Conservation (phyloP, 331 rosid genomes). For the Pyrus hybrid region DNA sequence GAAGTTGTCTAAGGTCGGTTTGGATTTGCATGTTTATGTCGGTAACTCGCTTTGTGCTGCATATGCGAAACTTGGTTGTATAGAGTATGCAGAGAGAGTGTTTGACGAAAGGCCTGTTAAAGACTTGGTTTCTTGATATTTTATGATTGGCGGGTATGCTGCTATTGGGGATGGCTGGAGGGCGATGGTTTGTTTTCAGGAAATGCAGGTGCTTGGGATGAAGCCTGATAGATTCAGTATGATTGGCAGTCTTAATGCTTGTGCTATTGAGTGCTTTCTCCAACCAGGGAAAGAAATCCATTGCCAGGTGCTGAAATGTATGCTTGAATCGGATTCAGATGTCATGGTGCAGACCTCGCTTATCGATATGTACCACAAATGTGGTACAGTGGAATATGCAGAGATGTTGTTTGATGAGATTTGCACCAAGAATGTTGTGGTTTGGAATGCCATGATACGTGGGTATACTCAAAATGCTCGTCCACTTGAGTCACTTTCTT, state of each 20-base stretch:
- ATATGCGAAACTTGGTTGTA: conserved; percentile 39
- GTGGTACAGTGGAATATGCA: conserved; percentile 29
- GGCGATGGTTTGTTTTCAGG: conserved; percentile 29
- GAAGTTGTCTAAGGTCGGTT: conserved; percentile 36
- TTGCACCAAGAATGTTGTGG: conserved; percentile 26
- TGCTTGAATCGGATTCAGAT: conserved; percentile 34
- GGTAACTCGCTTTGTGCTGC: conserved; percentile 38
- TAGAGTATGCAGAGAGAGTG: conserved; percentile 32
- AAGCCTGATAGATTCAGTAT: conserved; percentile 36
- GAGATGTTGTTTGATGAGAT: conserved; percentile 38
- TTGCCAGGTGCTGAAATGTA: conserved; percentile 30
- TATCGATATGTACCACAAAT: conserved; percentile 46
- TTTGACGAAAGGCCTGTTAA: conserved; percentile 42
- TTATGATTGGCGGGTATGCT: conserved; percentile 39
- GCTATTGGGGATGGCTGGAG: conserved; percentile 22
- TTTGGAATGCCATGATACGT: conserved; percentile 55
- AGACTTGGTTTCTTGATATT: conserved; percentile 53
- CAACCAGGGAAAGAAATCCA: conserved; percentile 38
- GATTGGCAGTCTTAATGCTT: conserved; percentile 32
- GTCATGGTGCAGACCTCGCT: conserved; percentile 43
- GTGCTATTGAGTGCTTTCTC: conserved; percentile 25
- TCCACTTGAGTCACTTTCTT: conserved; percentile 18
- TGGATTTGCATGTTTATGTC: conserved; percentile 35
- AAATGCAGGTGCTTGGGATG: conserved; percentile 31
- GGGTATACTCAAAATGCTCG: conserved; percentile 25